Conservation (phyloP, 116 monocot genomes). For the Zostera marina region DNA sequence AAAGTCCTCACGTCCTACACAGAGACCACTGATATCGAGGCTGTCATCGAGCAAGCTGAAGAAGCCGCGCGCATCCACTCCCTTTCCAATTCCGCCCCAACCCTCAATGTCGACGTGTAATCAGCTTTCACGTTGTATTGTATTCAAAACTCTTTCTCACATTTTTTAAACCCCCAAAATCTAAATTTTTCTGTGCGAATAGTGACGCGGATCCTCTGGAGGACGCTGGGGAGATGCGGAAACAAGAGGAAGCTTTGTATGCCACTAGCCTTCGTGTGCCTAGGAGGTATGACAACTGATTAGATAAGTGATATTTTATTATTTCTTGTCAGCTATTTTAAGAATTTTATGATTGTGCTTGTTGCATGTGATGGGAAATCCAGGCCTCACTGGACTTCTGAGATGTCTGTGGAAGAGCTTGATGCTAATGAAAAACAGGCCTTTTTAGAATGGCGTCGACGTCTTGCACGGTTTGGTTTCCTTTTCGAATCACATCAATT, state of each 20-base stretch:
- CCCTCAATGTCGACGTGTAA: slow-evolving; percentile 5
- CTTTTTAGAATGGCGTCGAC: slow-evolving; percentile 70
- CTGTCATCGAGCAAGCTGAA: slow-evolving; percentile 59
- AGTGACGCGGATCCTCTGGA: not conserved
- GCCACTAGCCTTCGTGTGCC: slow-evolving; percentile 73
- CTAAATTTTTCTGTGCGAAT: too few species aligned
- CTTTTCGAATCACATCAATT: too few species aligned
- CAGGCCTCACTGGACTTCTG: slow-evolving; percentile 65
- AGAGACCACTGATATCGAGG: slow-evolving; percentile 80
- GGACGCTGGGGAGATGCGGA: slow-evolving; percentile 23
- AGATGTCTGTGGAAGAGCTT: slow-evolving; percentile 77
- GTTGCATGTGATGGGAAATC: not conserved
- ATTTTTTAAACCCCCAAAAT: too few species aligned
- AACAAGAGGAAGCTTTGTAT: slow-evolving; percentile 67
- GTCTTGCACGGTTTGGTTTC: slow-evolving; percentile 47
- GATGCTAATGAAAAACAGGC: slow-evolving; percentile 72
- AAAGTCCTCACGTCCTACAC: slow-evolving; percentile 57
- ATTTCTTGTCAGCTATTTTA: not conserved
- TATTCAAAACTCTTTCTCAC: too few species aligned
- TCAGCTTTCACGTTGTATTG: too few species aligned
- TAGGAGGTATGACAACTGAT: slow-evolving; percentile 22
- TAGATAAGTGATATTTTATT: not conserved
- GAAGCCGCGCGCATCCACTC: slow-evolving; percentile 23
- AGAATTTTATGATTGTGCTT: not conserved
- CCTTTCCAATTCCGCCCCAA: slow-evolving; percentile 2